Conservation (phyloP, 176 grass and related monocot species). For the Rhipidocladum racemiflorum region DNA sequence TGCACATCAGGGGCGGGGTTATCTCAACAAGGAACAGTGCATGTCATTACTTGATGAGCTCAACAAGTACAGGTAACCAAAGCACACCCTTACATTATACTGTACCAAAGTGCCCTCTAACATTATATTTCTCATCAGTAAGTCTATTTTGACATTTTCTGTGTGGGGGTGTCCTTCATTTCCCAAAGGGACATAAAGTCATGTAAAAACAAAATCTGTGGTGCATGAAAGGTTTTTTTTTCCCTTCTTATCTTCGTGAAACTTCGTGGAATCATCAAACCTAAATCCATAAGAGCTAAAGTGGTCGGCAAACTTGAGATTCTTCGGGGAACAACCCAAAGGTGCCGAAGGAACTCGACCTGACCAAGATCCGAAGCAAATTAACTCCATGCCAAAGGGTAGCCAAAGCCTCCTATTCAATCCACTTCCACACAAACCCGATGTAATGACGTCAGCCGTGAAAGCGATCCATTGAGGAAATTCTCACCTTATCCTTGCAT, state of each 20-base stretch:
- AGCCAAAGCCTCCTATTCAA: not conserved
- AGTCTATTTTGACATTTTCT: constrained; percentile 1
- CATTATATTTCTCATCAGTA: constrained; percentile 19
- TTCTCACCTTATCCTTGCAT: not conserved
- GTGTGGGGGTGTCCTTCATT: not conserved
- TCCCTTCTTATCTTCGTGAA: not conserved
- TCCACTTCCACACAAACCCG: not conserved
- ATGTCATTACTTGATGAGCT: constrained; percentile 81
- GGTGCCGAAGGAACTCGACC: not conserved
- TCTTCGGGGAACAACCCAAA: not conserved
- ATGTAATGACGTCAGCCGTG: no score
- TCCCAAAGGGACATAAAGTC: not conserved
- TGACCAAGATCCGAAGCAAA: not conserved
- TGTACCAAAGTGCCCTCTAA: constrained; percentile 17
- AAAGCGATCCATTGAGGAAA: not conserved
- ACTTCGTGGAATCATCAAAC: not conserved
- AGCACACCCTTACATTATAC: constrained; percentile 7
- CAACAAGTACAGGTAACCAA: constrained; percentile 78
- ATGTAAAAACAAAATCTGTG: not conserved
- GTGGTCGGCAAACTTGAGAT: not conserved
- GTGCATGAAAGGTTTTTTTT: not conserved
- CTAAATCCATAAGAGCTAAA: not conserved
- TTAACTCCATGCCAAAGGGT: not conserved
- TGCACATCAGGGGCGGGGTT: constrained; percentile 53
- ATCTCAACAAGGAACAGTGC: constrained; percentile 80